Conservation (phyloP, 768 basidiomycete genomes). For the Pleurotus salmoneostramineus region DNA sequence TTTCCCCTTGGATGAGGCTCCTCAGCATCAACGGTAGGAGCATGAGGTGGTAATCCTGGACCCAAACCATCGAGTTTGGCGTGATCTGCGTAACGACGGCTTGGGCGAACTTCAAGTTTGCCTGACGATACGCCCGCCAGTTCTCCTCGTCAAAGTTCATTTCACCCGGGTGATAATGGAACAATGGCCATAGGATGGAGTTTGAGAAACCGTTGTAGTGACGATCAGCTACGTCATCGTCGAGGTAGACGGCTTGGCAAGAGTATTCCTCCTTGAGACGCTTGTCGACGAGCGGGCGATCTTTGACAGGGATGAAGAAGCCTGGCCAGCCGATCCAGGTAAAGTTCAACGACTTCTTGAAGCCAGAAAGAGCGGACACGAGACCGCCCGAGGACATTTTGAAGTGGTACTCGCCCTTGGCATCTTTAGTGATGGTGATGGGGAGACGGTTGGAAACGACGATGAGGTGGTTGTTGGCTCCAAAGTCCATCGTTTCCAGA, state of each 20-base stretch:
- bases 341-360: slow-evolving; percentile 97
- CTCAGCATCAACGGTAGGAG: slow-evolving; percentile 95
- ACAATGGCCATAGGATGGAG: slow-evolving; percentile 98
- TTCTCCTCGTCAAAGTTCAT: slow-evolving; percentile 99
- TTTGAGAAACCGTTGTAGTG: slow-evolving; percentile 99
- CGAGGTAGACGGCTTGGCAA: slow-evolving; percentile 96
- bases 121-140: slow-evolving; percentile 97
- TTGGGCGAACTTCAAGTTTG: slow-evolving; percentile 93
- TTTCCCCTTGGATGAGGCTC: slow-evolving; percentile 73
- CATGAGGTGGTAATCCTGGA: slow-evolving; percentile 98
- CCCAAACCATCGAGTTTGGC: slow-evolving; percentile 96
- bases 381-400: slow-evolving; percentile 99
- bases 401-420: slow-evolving; percentile 91
- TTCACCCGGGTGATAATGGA: slow-evolving; percentile 99
- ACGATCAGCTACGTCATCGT: slow-evolving; percentile 96
- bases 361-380: slow-evolving; percentile 93
- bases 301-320: slow-evolving; percentile 89
- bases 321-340: slow-evolving; percentile 98
- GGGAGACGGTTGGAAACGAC: slow-evolving; percentile 96
- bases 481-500: slow-evolving; percentile 39
- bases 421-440: slow-evolving; percentile 93
- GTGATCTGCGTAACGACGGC: slow-evolving; percentile 75
- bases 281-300: slow-evolving; percentile 87
- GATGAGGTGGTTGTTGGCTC: slow-evolving; percentile 70
- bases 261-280: slow-evolving; percentile 93